These are phyloP conservation scores for Phylloporus sp. DNA, from an alignment of 768 basidiomycete species.

Conservation along the genomic window DNA sequence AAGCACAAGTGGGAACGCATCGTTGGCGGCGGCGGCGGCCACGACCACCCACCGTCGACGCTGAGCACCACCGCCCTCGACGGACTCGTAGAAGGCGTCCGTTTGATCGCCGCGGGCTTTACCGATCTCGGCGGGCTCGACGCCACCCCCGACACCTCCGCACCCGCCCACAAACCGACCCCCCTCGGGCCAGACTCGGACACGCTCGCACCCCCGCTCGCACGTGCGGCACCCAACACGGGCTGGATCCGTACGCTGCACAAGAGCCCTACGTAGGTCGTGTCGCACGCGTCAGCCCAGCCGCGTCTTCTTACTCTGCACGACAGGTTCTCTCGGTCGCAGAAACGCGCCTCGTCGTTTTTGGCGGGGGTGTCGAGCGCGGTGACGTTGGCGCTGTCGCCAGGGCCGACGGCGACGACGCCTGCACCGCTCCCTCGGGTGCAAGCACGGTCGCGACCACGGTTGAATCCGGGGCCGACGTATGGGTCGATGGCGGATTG, in stretches of 20 bases:
- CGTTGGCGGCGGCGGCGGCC: conserved; percentile 49
- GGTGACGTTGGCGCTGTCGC: conserved; percentile 45
- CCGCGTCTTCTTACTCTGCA: too few species aligned
- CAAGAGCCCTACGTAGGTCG: conserved; percentile 51
- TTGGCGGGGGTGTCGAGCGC: conserved; percentile 62
- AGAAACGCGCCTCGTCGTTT: conserved; percentile 65
- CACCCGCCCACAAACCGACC: not conserved
- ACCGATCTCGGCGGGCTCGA: conserved; percentile 26
- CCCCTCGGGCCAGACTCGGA: too few species aligned
- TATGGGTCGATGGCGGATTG: conserved; percentile 14
- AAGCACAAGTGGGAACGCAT: conserved; percentile 86
- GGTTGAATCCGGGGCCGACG: not conserved
- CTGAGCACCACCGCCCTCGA: conserved; percentile 37
- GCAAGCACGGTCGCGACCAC: conserved; percentile 4
- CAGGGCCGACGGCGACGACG: conserved; percentile 33
- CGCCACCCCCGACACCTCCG: not conserved
- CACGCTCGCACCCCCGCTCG: conserved; percentile 1
- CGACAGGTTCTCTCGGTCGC: conserved; percentile 58
- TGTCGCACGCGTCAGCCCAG: too few species aligned
- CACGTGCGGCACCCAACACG: too few species aligned
- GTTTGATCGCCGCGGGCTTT: conserved; percentile 51
- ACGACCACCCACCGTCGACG: not conserved
- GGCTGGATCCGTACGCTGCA: too few species aligned
- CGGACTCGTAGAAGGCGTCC: conserved; percentile 62
- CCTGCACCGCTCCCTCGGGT: conserved; percentile 11